Evolutionary conservation across 495 filamentous ascomycete species (phyloP).

Genomic region (Ramalina intermedia): DNA sequence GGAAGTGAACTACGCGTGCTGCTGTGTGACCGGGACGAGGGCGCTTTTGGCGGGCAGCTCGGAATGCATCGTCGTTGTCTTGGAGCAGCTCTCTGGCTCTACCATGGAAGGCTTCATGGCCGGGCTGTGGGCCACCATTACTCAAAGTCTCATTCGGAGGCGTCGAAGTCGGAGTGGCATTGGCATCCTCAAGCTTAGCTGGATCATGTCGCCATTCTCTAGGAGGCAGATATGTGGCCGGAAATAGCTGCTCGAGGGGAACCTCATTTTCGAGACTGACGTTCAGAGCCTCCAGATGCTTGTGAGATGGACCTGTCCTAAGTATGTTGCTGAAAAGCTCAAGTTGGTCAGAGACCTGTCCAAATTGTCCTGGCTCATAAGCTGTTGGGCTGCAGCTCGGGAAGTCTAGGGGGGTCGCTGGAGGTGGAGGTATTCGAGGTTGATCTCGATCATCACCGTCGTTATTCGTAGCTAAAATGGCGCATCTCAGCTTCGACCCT

Average conservation of each 20-base stretch:
- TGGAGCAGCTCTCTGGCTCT: slow-evolving; percentile 35
- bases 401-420: slow-evolving; percentile 35
- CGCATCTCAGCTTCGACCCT: not conserved
- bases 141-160: slow-evolving; percentile 22
- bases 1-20: slow-evolving; percentile 37
- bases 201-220: slow-evolving; percentile 27
- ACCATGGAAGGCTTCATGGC: slow-evolving; percentile 32
- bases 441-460: not conserved
- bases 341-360: slow-evolving; percentile 23
- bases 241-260: slow-evolving; percentile 31
- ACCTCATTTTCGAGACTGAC: slow-evolving; percentile 30
- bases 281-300: slow-evolving; percentile 40
- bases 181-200: slow-evolving; percentile 2
- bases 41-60: slow-evolving; percentile 31
- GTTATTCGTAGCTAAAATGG: not conserved
- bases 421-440: slow-evolving; percentile 26
- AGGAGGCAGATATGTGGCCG: slow-evolving; percentile 29
- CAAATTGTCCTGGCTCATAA: slow-evolving; percentile 12
- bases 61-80: slow-evolving; percentile 44
- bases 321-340: slow-evolving; percentile 32
- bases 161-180: slow-evolving; percentile 1
- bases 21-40: slow-evolving; percentile 27
- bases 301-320: slow-evolving; percentile 32
- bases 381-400: slow-evolving; percentile 26
- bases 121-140: slow-evolving; percentile 35